phyloP scores from a whole-genome alignment of 2,329 filamentous ascomycete species.

The Berkeleyomyces rouxiae region DNA sequence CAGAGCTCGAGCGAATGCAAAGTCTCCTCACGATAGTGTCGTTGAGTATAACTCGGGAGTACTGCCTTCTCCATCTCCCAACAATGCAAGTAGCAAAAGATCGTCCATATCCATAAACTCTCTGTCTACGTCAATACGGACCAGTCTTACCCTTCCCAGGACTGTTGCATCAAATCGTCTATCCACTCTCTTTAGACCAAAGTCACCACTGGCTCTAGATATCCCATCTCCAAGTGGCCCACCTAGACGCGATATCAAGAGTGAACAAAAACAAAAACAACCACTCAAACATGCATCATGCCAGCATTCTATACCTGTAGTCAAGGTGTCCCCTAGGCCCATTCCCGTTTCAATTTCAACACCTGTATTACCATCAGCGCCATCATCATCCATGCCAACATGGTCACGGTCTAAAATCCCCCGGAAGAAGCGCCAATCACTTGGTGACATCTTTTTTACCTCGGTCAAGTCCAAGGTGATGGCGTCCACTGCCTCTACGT shows the following conservation, averaged over 20 bases:
- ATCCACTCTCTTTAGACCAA: background rate
- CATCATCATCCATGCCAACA: background rate
- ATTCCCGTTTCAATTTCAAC: background rate
- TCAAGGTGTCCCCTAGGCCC: background rate
- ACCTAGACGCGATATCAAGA: constrained; percentile 7
- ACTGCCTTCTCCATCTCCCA: constrained; percentile 1
- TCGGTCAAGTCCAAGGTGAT: constrained; percentile 11
- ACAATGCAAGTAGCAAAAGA: constrained; percentile 8
- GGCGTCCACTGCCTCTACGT: background rate
- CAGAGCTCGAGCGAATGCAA: background rate
- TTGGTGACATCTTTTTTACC: constrained; percentile 9
- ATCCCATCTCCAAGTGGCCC: constrained; percentile 1
- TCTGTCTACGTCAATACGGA: background rate
- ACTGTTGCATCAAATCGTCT: background rate
- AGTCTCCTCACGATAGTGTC: constrained; percentile 14
- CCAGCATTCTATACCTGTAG: background rate
- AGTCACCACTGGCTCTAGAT: background rate
- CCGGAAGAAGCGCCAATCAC: constrained; percentile 3
- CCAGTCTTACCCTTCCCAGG: background rate
- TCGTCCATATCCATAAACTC: background rate
- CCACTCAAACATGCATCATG: background rate
- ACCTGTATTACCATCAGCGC: background rate
- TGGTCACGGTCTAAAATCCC: background rate
- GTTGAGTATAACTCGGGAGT: constrained; percentile 10
- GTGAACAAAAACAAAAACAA: background rate